These are phyloP conservation scores for Shiraia bambusicola DNA, from an alignment of 2,329 filamentous ascomycete genomes.

Conservation along the genomic window DNA sequence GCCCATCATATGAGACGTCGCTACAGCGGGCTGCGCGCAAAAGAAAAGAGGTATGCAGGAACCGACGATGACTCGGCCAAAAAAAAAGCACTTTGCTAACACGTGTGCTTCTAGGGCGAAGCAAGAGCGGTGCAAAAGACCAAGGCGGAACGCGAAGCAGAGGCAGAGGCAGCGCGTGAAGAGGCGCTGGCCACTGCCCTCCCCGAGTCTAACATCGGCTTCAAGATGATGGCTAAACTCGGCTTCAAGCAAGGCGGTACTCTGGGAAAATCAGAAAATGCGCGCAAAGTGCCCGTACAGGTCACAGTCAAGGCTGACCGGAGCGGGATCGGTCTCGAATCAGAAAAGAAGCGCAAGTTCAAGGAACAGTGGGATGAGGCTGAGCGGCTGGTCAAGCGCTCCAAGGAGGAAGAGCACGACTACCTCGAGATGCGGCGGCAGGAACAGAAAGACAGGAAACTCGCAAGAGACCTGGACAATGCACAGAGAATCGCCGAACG, in stretches of 20 bases:
- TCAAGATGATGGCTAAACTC: conserved; percentile 96
- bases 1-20: conserved; percentile 59
- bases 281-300: conserved; percentile 70
- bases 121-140: conserved; percentile 57
- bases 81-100: conserved; percentile 13
- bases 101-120: conserved; percentile 22
- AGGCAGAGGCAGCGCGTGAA: conserved; percentile 72
- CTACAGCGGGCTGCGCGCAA: conserved; percentile 60
- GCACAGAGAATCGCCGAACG: conserved; percentile 83
- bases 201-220: conserved; percentile 74
- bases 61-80: background rate
- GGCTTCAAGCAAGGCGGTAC: conserved; percentile 78
- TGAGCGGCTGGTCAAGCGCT: conserved; percentile 36
- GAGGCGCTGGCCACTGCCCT: conserved; percentile 73
- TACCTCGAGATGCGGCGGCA: conserved; percentile 38
- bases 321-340: conserved; percentile 80
- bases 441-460: conserved; percentile 39
- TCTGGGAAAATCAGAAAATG: conserved; percentile 64
- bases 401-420: conserved; percentile 51
- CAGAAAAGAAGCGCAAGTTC: conserved; percentile 76
- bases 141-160: conserved; percentile 77
- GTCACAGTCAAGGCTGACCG: conserved; percentile 76
- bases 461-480: conserved; percentile 69
- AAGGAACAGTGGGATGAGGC: conserved; percentile 41
- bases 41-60: conserved; percentile 50